Percentiles rank a stretch among this genome's conserved stretches.
Evolutionary conservation across 495 filamentous ascomycete species (phyloP).

Genomic region (Penicillium psychrofluorescens): DNA sequence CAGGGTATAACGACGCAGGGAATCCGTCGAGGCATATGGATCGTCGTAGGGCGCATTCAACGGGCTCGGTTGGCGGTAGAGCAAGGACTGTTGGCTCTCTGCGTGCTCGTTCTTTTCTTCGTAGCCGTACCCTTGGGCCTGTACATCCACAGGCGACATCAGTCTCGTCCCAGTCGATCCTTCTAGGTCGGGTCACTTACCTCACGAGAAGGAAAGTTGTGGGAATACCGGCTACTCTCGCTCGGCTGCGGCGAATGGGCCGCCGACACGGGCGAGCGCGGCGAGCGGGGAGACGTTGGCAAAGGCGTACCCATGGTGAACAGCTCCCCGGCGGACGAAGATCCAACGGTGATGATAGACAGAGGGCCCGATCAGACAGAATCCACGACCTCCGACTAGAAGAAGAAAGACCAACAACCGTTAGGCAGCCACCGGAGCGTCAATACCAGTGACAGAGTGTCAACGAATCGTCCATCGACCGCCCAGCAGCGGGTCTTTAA

Average conservation of each 20-base stretch:
- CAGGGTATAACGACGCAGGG: conserved; percentile 29
- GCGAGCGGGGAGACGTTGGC: conserved; percentile 18
- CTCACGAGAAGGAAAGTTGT: conserved; percentile 4
- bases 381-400: too few relatives aligned
- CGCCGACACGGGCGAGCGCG: conserved; percentile 10
- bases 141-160: background rate
- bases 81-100: conserved; percentile 19
- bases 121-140: conserved; percentile 19
- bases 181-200: background rate
- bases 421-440: too few relatives aligned
- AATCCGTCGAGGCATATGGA: conserved; percentile 55
- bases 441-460: too few relatives aligned
- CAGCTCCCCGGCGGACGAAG: conserved; percentile 4
- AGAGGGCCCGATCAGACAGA: background rate
- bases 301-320: conserved; percentile 13
- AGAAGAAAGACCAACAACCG: too few relatives aligned
- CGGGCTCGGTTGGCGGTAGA: conserved; percentile 43
- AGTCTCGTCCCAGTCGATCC: too few relatives aligned
- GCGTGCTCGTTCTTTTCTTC: conserved; percentile 22
- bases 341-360: background rate
- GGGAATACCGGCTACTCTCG: conserved; percentile 12
- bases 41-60: conserved; percentile 63
- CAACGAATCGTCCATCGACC: too few relatives aligned
- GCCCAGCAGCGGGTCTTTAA: too few relatives aligned
- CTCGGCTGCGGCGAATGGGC: conserved; percentile 17